phyloP scores from a whole-genome alignment of 2,329 filamentous ascomycete species.

The Phaeosphaeria sp. region DNA sequence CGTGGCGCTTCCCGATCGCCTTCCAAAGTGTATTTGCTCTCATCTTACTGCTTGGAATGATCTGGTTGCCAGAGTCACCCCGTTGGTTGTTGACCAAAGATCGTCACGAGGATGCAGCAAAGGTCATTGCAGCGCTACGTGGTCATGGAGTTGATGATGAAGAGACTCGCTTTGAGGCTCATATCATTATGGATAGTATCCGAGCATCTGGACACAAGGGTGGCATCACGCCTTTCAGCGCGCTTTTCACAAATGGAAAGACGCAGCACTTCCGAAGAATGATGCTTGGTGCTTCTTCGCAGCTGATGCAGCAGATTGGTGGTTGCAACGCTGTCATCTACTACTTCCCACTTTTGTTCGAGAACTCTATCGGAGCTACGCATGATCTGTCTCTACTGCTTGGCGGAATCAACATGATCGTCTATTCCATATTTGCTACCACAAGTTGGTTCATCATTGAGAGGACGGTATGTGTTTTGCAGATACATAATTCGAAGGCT shows the following conservation, averaged over 20 bases:
- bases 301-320: slow-evolving; percentile 39
- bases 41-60: slow-evolving; percentile 64
- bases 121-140: slow-evolving; percentile 59
- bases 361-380: slow-evolving; percentile 58
- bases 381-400: slow-evolving; percentile 53
- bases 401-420: slow-evolving; percentile 61
- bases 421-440: slow-evolving; percentile 63
- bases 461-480: slow-evolving; percentile 50
- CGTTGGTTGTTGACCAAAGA: slow-evolving; percentile 71
- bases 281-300: slow-evolving; percentile 63
- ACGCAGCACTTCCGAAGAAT: slow-evolving; percentile 72
- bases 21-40: slow-evolving; percentile 61
- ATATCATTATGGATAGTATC: slow-evolving; percentile 70
- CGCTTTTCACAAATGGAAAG: slow-evolving; percentile 67
- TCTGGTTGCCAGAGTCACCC: slow-evolving; percentile 68
- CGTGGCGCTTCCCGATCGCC: slow-evolving; percentile 62
- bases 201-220: slow-evolving; percentile 50
- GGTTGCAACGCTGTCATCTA: slow-evolving; percentile 53
- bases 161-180: slow-evolving; percentile 66
- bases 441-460: slow-evolving; percentile 71
- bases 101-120: slow-evolving; percentile 65
- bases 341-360: slow-evolving; percentile 52
- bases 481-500: not conserved
- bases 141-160: slow-evolving; percentile 58
- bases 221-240: slow-evolving; percentile 55